Percentiles rank a stretch among this genome's conserved stretches.
Conservation (phyloP, 2,329 filamentous ascomycete genomes). For the Trichoderma endophyticum region DNA sequence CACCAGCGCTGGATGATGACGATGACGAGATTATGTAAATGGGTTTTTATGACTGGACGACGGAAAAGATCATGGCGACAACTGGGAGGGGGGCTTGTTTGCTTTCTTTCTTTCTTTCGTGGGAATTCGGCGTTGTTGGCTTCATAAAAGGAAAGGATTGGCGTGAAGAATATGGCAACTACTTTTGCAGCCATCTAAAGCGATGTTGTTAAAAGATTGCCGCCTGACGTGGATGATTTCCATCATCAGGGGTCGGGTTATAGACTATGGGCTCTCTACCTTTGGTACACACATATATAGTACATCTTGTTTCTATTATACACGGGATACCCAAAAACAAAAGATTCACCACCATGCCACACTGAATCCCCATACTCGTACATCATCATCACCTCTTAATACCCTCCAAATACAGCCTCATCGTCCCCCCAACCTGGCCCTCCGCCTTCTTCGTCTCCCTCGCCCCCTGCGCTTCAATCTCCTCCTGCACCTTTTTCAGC, state of each 20-base stretch:
- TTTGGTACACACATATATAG: slow-evolving; percentile 15
- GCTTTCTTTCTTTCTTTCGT: not conserved
- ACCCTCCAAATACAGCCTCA: slow-evolving; percentile 44
- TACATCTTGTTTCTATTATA: slow-evolving; percentile 14
- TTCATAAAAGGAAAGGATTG: not conserved
- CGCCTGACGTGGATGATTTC: slow-evolving; percentile 21
- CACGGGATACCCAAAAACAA: slow-evolving; percentile 7
- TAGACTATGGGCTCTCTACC: not conserved
- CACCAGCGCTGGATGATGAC: slow-evolving; percentile 25
- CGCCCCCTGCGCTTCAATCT: slow-evolving; percentile 34
- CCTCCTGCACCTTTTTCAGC: slow-evolving; percentile 41
- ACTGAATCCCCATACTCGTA: not conserved
- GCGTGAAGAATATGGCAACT: not conserved
- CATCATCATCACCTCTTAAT: slow-evolving; percentile 18
- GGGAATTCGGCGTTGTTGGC: slow-evolving; percentile 12
- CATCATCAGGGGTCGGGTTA: slow-evolving; percentile 19
- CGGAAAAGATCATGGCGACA: not conserved
- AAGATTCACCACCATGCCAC: not conserved
- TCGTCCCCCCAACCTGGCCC: slow-evolving; percentile 43
- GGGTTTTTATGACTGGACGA: slow-evolving; percentile 6
- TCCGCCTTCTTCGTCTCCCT: slow-evolving; percentile 45
- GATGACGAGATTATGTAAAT: slow-evolving; percentile 35
- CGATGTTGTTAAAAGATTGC: not conserved
- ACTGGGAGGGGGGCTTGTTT: not conserved
- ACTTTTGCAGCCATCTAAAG: not conserved